Percentiles rank a stretch among this genome's conserved stretches.
These are phyloP conservation scores for Aspergillus pseudoterreus DNA, from an alignment of 2,329 filamentous ascomycete species.

Conservation along the genomic window DNA sequence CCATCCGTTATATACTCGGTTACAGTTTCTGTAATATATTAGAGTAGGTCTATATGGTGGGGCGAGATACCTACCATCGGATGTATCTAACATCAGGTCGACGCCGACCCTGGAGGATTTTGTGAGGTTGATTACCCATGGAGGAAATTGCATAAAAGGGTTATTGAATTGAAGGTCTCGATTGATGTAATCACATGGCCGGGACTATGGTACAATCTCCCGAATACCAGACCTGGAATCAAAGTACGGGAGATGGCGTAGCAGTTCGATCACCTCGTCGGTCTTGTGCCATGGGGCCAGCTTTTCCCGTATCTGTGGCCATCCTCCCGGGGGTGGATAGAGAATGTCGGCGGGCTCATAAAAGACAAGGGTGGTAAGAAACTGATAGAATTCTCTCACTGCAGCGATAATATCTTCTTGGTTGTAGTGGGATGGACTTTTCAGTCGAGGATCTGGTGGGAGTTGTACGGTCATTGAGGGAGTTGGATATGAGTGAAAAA, in stretches of 20 bases:
- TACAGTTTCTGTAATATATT: neutral
- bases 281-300: slow-evolving; percentile 4
- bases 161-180: neutral
- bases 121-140: neutral
- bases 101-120: neutral
- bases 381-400: neutral
- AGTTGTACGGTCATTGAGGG: neutral
- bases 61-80: neutral
- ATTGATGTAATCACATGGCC: neutral
- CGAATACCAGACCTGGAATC: neutral
- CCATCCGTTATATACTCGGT: neutral
- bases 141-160: neutral
- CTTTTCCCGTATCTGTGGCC: neutral
- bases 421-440: neutral
- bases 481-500: neutral
- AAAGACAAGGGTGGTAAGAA: neutral
- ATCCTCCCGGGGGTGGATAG: slow-evolving; percentile 4
- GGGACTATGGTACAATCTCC: neutral
- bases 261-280: slow-evolving; percentile 6
- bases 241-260: slow-evolving; percentile 8
- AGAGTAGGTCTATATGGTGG: neutral
- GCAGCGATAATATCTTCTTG: neutral
- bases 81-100: neutral
- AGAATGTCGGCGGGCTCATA: slow-evolving; percentile 1
- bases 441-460: slow-evolving; percentile 1